These are phyloP conservation scores for Ochromonas danica DNA, from an alignment of 108 stramenopile genomes.

Conservation along the genomic window DNA sequence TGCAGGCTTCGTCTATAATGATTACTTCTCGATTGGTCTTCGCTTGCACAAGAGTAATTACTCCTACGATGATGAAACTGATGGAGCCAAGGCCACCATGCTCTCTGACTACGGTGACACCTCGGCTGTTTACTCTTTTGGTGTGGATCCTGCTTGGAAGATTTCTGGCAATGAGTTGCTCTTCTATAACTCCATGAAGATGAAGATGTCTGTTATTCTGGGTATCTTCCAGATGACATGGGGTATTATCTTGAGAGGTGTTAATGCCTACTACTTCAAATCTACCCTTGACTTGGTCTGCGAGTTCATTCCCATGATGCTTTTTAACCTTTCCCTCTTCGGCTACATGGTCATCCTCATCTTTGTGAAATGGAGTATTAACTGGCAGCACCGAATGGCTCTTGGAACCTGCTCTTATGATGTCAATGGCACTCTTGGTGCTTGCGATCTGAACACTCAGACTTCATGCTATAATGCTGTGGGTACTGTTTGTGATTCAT, in stretches of 20 bases:
- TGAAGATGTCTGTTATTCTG: conserved; percentile 96
- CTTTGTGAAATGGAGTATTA: conserved; percentile 93
- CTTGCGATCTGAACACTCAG: conserved; percentile 1
- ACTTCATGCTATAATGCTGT: conserved; percentile 37
- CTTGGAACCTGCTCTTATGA: conserved; percentile 75
- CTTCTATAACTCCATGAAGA: conserved; percentile 94
- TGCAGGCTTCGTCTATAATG: conserved; percentile 96
- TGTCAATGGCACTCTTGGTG: conserved; percentile 21
- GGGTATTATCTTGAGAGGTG: conserved; percentile 83
- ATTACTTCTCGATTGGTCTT: conserved; percentile 90
- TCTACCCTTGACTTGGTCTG: conserved; percentile 79
- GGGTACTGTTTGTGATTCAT: conserved; percentile 63
- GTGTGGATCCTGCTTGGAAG: conserved; percentile 97
- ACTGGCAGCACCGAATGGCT: conserved; percentile 94
- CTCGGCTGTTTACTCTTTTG: conserved; percentile 88
- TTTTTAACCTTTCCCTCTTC: conserved; percentile 83
- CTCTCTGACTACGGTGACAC: conserved; percentile 65
- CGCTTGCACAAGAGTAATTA: conserved; percentile 83
- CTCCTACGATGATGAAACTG: conserved; percentile 61
- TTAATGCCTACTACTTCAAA: conserved; percentile 87
- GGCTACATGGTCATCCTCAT: conserved; percentile 96
- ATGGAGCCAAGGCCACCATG: conserved; percentile 61
- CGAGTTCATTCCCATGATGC: conserved; percentile 95
- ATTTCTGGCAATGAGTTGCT: conserved; percentile 86
- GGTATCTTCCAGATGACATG: conserved; percentile 95